Base-by-base conservation (phyloP, 2,329 filamentous ascomycete genomes). In the Xylariomycetidae sp. region DNA sequence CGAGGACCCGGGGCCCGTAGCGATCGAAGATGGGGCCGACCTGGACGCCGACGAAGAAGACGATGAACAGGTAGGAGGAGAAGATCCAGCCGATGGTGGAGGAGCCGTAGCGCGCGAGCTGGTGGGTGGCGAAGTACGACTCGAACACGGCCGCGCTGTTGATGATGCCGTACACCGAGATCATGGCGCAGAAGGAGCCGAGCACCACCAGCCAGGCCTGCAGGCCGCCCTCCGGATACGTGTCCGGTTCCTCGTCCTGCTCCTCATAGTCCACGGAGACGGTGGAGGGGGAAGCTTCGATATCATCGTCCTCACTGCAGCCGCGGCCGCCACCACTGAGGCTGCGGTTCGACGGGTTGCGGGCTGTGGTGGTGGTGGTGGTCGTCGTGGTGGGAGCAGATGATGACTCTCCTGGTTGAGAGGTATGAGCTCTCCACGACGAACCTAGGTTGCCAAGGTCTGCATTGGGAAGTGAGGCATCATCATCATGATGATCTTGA, bases 31-130 rank as follows among this genome's bases (percentile, higher is more conserved):
- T 58, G 1, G 88, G 86, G 0, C 88, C 88, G 31, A 89, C 80
- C 50, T 90, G 84, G 8, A 94, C 75, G 16, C 87, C 86, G 23
- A 85, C 79, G 51, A 90, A 86, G 57, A 92, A 90, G 28, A 85
- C 76, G 29, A 37, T 65, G 52, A 92, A 94, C 18, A 86, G 70
- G 53, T 88, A 90, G 32, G 92, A 63, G 48, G 82, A 81, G 49
- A 90, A 89, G 43, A 94, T 86, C 88, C 88, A 94, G n/a, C 85
- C 85, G 30, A 88, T 80, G 32, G 75, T 70, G 4, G 80, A 80
- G 9, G 81, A 70, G 34, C 64, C 74, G 56, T 88, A 81, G 15
- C 71, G 62, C n/a, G 64, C 66, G 14, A 94, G 70, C 51, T 92
- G 85, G 54, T 94, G 67, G 14, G 69, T 73, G 19, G 77, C 70